phyloP scores from a whole-genome alignment of 1,284 basidiomycete species.

The Moesziomyces antarcticus region DNA sequence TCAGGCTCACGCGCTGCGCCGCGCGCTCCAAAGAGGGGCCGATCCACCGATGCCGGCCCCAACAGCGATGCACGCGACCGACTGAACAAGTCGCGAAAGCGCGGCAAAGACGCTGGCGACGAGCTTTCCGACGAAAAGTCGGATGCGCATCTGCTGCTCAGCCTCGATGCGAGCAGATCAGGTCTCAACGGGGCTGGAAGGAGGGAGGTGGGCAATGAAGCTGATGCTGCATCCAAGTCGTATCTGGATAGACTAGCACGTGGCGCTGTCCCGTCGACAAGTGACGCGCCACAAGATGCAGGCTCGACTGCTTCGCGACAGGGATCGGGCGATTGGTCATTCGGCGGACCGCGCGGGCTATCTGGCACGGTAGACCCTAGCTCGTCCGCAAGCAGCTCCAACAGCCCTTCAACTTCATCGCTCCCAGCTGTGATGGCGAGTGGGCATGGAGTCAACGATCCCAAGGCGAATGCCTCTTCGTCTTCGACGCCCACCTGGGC shows the following conservation, averaged over 20 bases:
- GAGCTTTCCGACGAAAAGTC: conserved; percentile 27
- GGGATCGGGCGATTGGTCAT: conserved; percentile 42
- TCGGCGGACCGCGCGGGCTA: conserved; percentile 17
- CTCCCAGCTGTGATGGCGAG: conserved; percentile 9
- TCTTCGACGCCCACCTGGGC: conserved; percentile 32
- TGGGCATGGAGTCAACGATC: conserved; percentile 9
- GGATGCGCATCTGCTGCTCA: conserved; percentile 40
- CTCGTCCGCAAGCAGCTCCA: conserved; percentile 25
- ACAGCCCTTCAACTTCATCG: conserved; percentile 36
- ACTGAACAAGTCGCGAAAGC: conserved; percentile 22
- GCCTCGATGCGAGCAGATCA: conserved; percentile 16
- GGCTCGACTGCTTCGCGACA: conserved; percentile 19
- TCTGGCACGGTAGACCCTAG: conserved; percentile 19
- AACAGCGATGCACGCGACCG: conserved; percentile 10
- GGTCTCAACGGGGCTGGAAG: neutral
- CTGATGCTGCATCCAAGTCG: neutral
- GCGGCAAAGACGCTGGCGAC: conserved; percentile 9
- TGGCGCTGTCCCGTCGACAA: neutral
- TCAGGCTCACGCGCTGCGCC: neutral
- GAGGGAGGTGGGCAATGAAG: conserved; percentile 1
- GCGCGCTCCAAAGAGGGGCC: conserved; percentile 17
- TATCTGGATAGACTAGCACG: neutral
- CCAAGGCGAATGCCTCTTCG: conserved; percentile 13
- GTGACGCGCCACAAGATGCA: conserved; percentile 12
- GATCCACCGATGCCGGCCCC: conserved; percentile 23